phyloP scores from a whole-genome alignment of 768 basidiomycete species.

The Psilocybe subaeruginosa region DNA sequence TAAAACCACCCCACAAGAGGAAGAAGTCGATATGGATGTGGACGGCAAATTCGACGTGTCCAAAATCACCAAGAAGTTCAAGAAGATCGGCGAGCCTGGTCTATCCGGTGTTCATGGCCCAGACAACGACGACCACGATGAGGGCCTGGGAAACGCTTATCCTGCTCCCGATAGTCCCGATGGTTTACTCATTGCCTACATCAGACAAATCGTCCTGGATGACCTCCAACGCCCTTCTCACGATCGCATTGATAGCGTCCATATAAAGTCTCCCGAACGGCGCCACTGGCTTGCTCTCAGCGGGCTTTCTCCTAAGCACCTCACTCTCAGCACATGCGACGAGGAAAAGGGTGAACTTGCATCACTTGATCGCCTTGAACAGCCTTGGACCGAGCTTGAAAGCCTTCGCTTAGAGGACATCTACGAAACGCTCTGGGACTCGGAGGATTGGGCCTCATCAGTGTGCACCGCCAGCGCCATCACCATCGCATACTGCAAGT shows the following conservation, averaged over 20 bases:
- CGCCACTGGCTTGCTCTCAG: slow-evolving; percentile 16
- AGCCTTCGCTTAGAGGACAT: slow-evolving; percentile 12
- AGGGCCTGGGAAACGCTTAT: neutral
- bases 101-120: neutral
- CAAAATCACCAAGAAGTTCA: slow-evolving; percentile 11
- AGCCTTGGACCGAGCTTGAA: slow-evolving; percentile 11
- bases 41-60: slow-evolving; percentile 11
- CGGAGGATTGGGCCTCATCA: slow-evolving; percentile 9
- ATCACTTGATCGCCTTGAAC: slow-evolving; percentile 11
- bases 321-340: slow-evolving; percentile 10
- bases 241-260: slow-evolving; percentile 16
- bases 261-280: slow-evolving; percentile 11
- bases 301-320: slow-evolving; percentile 14
- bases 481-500: slow-evolving; percentile 6
- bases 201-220: slow-evolving; percentile 8
- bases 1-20: slow-evolving; percentile 1
- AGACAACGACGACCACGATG: neutral
- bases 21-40: slow-evolving; percentile 10
- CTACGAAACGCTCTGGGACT: slow-evolving; percentile 7
- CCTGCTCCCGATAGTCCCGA: slow-evolving; percentile 10
- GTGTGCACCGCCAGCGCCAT: slow-evolving; percentile 4
- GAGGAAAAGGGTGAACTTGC: slow-evolving; percentile 7
- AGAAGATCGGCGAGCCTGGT: slow-evolving; percentile 1
- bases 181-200: slow-evolving; percentile 4
- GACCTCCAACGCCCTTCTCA: slow-evolving; percentile 11